Conservation (phyloP, 495 filamentous ascomycete species). For the Xylaria palmicola region DNA sequence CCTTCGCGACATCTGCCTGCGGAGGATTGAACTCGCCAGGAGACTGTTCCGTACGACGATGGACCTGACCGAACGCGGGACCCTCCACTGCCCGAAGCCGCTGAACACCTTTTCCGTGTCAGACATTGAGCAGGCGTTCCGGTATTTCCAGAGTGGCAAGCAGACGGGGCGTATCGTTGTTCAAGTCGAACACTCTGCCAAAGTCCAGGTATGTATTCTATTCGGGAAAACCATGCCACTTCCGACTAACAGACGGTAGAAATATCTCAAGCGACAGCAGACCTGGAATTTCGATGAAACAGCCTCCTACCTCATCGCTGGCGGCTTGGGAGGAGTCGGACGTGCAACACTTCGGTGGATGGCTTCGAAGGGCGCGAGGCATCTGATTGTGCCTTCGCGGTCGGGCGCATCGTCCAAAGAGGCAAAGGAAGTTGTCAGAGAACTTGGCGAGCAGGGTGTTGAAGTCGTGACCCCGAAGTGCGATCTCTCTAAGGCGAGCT, state of each 20-base stretch:
- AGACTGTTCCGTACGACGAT: slow-evolving; percentile 19
- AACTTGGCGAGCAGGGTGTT: slow-evolving; percentile 24
- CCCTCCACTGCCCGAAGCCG: slow-evolving; percentile 25
- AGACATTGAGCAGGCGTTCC: slow-evolving; percentile 50
- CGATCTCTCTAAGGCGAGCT: slow-evolving; percentile 33
- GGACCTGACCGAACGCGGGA: slow-evolving; percentile 17
- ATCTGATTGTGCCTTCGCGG: slow-evolving; percentile 54
- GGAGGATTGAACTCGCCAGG: slow-evolving; percentile 8
- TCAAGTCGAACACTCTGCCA: slow-evolving; percentile 20
- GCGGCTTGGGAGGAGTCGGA: slow-evolving; percentile 59
- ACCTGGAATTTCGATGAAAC: slow-evolving; percentile 30
- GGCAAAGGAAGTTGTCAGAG: slow-evolving; percentile 20
- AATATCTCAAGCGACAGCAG: not conserved
- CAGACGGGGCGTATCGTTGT: slow-evolving; percentile 55
- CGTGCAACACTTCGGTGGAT: slow-evolving; percentile 52
- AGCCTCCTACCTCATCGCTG: slow-evolving; percentile 53
- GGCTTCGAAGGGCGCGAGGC: slow-evolving; percentile 48
- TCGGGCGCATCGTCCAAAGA: slow-evolving; percentile 34
- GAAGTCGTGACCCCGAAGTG: slow-evolving; percentile 32
- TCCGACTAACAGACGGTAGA: slow-evolving; percentile 4
- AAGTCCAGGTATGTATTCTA: no score
- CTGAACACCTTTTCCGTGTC: slow-evolving; percentile 38
- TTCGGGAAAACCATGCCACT: slow-evolving; percentile 18
- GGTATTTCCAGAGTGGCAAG: slow-evolving; percentile 47
- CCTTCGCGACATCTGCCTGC: slow-evolving; percentile 23